These are phyloP conservation scores for Leccinum incarnatum DNA, from an alignment of 768 basidiomycete species.

Conservation along the genomic window DNA sequence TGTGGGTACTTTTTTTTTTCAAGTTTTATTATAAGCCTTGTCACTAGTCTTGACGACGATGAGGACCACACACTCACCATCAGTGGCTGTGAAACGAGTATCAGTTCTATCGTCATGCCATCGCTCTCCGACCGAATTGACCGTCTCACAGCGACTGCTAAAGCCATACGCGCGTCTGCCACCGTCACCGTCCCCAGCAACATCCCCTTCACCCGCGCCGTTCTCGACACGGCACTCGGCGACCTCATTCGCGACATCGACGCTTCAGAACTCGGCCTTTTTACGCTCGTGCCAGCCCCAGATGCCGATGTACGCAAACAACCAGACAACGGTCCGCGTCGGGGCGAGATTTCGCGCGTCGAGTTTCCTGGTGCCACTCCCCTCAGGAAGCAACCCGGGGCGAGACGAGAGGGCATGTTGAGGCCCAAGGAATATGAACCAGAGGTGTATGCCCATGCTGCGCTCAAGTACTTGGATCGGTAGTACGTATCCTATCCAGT, in stretches of 20 bases:
- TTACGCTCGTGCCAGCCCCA: conserved; percentile 49
- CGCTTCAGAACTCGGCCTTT: conserved; percentile 74
- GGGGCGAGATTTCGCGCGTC: conserved; percentile 54
- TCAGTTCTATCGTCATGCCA: conserved; percentile 37
- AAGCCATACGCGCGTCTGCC: conserved; percentile 49
- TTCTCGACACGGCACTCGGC: conserved; percentile 60
- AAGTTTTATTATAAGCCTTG: conserved; percentile 5
- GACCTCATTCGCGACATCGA: conserved; percentile 82
- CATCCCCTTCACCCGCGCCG: conserved; percentile 57
- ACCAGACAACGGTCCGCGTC: conserved; percentile 24
- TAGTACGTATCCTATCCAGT: conserved; percentile 54
- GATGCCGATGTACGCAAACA: conserved; percentile 33
- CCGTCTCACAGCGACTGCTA: conserved; percentile 53
- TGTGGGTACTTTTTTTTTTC: not conserved
- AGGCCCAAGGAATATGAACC: conserved; percentile 53
- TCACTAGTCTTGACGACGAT: conserved; percentile 5
- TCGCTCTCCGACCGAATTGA: conserved; percentile 68
- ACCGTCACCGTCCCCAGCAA: conserved; percentile 26
- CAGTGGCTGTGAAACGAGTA: conserved; percentile 21
- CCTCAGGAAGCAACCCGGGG: conserved; percentile 43
- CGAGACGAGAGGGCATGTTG: conserved; percentile 37
- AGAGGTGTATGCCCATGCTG: conserved; percentile 73
- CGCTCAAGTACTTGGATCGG: conserved; percentile 71
- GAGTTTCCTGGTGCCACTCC: conserved; percentile 73
- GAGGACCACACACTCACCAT: not conserved